phyloP scores from a whole-genome alignment of 768 basidiomycete species.

The Austroboletus eburneus region DNA sequence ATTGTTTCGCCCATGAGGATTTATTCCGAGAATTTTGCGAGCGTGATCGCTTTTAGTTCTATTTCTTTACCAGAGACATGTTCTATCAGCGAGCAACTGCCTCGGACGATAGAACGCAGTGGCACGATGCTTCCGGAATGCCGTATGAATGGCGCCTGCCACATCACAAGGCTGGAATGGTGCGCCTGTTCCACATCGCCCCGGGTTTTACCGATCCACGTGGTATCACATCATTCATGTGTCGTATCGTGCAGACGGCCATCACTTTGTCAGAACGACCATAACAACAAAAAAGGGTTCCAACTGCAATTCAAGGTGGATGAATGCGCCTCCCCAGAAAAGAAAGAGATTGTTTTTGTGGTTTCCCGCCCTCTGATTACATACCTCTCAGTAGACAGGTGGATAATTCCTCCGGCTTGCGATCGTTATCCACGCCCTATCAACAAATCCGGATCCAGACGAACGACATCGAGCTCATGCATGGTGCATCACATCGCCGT shows the following conservation, averaged over 20 bases:
- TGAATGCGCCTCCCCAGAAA: too few species aligned
- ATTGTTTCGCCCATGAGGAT: too few species aligned
- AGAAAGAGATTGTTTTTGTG: too few species aligned
- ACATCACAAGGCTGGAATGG: neutral
- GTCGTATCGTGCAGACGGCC: neutral
- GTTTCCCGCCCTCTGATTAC: neutral
- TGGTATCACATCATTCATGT: neutral
- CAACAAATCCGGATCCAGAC: neutral
- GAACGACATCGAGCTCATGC: neutral
- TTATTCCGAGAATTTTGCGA: neutral
- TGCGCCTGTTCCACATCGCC: neutral
- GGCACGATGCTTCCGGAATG: constrained; percentile 1
- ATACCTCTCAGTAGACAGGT: too few species aligned
- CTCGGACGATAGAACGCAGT: constrained; percentile 1
- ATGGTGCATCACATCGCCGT: neutral
- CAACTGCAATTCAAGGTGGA: too few species aligned
- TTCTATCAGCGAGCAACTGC: constrained; percentile 3
- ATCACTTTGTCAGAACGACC: too few species aligned
- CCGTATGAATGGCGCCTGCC: neutral
- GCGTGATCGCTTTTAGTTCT: neutral
- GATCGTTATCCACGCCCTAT: neutral
- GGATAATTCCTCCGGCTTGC: too few species aligned
- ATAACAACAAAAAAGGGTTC: too few species aligned
- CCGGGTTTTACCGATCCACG: neutral
- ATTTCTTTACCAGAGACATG: neutral